Conservation (phyloP, 78 protist species). For the Abeoforma whisleri region DNA sequence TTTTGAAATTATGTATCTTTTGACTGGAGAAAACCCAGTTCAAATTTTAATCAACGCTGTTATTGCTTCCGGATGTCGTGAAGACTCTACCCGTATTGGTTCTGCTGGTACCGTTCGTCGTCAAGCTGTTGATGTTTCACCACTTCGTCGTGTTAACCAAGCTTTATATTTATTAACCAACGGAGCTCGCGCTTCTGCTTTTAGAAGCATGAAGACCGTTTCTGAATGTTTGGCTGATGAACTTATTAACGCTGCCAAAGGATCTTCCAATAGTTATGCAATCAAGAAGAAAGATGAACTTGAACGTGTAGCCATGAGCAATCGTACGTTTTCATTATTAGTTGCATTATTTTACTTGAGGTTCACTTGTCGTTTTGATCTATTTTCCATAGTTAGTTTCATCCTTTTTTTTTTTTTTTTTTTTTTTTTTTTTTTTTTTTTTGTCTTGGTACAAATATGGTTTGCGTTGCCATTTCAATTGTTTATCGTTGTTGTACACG, state of each 20-base stretch:
- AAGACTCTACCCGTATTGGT: conserved; percentile 99
- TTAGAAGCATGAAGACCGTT: conserved; percentile 97
- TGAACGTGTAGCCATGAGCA: conserved; percentile 81
- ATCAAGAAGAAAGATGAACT: conserved; percentile 82
- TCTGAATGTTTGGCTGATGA: conserved; percentile 99
- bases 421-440: no score
- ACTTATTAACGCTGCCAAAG: conserved; percentile 94
- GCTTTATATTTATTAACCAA: conserved; percentile 82
- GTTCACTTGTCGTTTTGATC: no score
- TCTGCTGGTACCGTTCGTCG: conserved; percentile 97
- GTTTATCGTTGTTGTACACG: no score
- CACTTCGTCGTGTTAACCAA: conserved; percentile 98
- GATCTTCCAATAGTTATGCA: conserved; percentile 50
- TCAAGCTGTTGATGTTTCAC: conserved; percentile 99
- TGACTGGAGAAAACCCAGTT: conserved; percentile 95
- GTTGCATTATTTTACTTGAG: no score
- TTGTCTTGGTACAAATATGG: no score
- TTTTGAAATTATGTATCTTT: conserved; percentile 96
- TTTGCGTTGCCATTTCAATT: no score
- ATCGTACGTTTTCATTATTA: no score
- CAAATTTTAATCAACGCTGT: conserved; percentile 84
- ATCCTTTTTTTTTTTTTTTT: no score
- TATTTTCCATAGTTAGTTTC: no score
- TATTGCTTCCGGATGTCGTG: conserved; percentile 95
- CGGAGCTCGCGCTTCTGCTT: conserved; percentile 93